Evolutionary conservation across 225 moss, liverwort and hornwort species (phyloP).

Genomic region (Sphagnum contortum): DNA sequence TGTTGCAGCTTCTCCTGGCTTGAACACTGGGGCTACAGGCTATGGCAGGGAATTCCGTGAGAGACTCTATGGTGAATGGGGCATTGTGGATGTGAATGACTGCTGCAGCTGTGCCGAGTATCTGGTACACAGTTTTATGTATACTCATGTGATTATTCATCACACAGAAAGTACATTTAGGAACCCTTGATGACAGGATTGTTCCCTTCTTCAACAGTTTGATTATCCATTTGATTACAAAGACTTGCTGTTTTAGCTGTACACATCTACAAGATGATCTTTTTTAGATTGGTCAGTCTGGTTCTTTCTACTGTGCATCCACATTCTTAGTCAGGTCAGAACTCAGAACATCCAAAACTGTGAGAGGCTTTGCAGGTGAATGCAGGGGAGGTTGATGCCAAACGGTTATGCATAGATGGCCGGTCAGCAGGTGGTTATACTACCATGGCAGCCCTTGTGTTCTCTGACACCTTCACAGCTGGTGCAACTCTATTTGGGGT

Average conservation of each 20-base stretch:
- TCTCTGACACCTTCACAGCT: slow-evolving; percentile 56
- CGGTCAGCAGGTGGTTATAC: slow-evolving; percentile 85
- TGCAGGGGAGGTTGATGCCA: slow-evolving; percentile 58
- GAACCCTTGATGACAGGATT: too few species aligned
- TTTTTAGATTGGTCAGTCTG: too few species aligned
- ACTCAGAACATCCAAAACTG: background rate
- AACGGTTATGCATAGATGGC: slow-evolving; percentile 78
- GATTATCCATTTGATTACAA: background rate
- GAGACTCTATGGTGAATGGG: slow-evolving; percentile 76
- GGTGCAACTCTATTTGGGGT: slow-evolving; percentile 82
- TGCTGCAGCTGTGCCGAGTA: slow-evolving; percentile 85
- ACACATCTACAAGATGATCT: background rate
- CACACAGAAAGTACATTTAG: too few species aligned
- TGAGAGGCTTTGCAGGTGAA: slow-evolving; percentile 27
- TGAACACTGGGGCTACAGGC: slow-evolving; percentile 28
- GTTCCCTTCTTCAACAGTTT: background rate
- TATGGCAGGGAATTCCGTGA: slow-evolving; percentile 88
- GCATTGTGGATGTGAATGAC: slow-evolving; percentile 83
- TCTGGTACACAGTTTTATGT: slow-evolving; percentile 26
- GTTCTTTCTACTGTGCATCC: too few species aligned
- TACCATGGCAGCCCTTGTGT: slow-evolving; percentile 77
- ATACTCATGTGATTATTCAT: too few species aligned
- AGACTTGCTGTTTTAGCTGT: background rate
- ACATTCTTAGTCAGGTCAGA: too few species aligned
- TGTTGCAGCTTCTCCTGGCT: too few species aligned